Base-by-base conservation (phyloP, 495 filamentous ascomycete species). In the Aspergillus ostianus region DNA sequence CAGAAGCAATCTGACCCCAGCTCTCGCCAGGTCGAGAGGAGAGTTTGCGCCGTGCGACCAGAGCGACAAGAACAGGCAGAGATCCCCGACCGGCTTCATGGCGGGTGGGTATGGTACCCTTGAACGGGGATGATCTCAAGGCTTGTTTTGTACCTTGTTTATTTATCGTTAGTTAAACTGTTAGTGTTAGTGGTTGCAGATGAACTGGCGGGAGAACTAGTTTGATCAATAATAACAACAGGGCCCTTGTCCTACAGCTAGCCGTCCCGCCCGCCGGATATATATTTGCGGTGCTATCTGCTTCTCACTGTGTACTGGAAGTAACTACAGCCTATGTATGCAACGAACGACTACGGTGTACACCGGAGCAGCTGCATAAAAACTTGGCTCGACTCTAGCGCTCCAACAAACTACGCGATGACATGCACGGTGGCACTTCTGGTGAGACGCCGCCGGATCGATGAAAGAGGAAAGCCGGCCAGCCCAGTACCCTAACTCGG, bases 391-490 rank as follows among this genome's bases (percentile, higher is more conserved):
- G n/a, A n/a, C n/a, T n/a, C n/a, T n/a, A 26, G 23, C 23, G 23
- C 23, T 47, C 46, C 15, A 32, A 6, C 15, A 32, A 6, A 32
- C 29, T 10, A 2, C 36, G 36, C 36, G 12, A 41, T 17, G 36
- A 17, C 36, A 41, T 41, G 36, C 36, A 4, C 36, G 8, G 13
- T 41, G 36, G 36, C 29, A 6, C 29, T 10, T 32, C 29, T 10
- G 29, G 10, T 32, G 29, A 7, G 29, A 58, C 53, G 47, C 51
- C 18, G 41, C 60, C 57, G 64, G 30, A 58, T 56, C 17, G 56
- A 62, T 64, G 58, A 48, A 67, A 64, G 21, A 54, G 64, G 64
- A 58, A 67, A 64, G 53, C 64, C 64, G 64, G 53, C 41, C 13
- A 18, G 7, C 9, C 23, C n/a, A 23, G 21, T 9, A 21, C 15